phyloP scores from a whole-genome alignment of 73 alveolate genomes.

The Paramecium biaurelia region DNA sequence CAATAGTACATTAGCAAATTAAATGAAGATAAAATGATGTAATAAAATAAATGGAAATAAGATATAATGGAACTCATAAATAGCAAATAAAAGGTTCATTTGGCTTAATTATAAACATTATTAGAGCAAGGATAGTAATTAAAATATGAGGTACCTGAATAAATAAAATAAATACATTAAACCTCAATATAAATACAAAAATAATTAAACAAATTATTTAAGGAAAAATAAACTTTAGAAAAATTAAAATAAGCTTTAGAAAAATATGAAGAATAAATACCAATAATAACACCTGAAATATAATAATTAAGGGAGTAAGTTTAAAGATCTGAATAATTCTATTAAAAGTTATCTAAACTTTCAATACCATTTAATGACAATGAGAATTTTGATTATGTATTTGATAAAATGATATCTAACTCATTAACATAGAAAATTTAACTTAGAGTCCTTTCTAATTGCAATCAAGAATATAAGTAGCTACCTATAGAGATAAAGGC shows the following conservation, averaged over 20 bases:
- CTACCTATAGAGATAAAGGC: neutral
- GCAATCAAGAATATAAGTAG: neutral
- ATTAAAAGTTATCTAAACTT: neutral
- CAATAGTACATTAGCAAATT: constrained; percentile 3
- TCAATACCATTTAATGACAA: neutral
- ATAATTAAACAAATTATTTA: neutral
- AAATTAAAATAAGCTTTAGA: neutral
- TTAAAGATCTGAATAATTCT: neutral
- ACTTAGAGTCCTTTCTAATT: neutral
- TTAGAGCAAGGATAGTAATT: neutral
- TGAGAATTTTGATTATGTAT: neutral
- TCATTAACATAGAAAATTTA: neutral
- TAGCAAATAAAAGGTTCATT: constrained; percentile 26
- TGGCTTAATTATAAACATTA: neutral
- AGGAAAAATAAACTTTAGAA: neutral
- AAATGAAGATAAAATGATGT: constrained; percentile 13
- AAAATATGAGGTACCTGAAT: constrained; percentile 39
- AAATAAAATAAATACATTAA: neutral
- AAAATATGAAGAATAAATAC: neutral
- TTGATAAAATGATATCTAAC: neutral
- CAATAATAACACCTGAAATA: neutral
- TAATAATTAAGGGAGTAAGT: neutral
- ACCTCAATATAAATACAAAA: neutral
- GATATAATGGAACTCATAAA: neutral
- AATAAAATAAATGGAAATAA: constrained; percentile 19